Evolutionary conservation across 306 rosid genomes (phyloP), one percentile per base, ranked within the genome.

Genomic region (Vigna mungo): DNA sequence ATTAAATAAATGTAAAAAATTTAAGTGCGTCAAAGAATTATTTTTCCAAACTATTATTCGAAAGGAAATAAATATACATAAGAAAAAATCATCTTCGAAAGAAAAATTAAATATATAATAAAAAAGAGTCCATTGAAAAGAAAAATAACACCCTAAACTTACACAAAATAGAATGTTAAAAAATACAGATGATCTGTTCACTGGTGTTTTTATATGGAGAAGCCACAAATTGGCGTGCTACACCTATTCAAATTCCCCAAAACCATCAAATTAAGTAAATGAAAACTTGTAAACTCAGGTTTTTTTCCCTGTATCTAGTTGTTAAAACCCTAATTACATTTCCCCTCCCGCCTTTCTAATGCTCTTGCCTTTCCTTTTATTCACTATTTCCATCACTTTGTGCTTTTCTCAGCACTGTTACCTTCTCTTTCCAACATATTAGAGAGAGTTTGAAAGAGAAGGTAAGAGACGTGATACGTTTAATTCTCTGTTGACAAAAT

Each of bases 231-330:
- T 37, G 54, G 65, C 21, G 3, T 37, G n/a, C 14, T 7, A 72
- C 77, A 55, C 66, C 53, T n/a, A 55, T 21, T n/a, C 25, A 56
- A 37, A 15, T 12, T 52, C 0, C 0, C 12, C 7, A 17, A 20
- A 53, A 36, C 9, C 14, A 41, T 0, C 51, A 52, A 54, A 71
- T 54, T 72, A 72, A 37, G 39, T 37, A 72, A 37, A 37, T 12
- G 3, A 13, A 71, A 34, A 36, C 18, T 54, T 15, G 51, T 21
- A 4, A 41, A 32, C 17, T 30, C 10, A 23, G 5, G n/a, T 54
- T 21, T 32, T 21, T 32, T 52, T 71, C 49, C 51, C 51, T 68
- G 48, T 34, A 71, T 72, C 15, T 54, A 54, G 52, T 72, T 54
- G 37, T 14, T 54, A 54, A 7, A 34, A 6, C 15, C 32, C 13